These are phyloP conservation scores for Microcos paniculata DNA, from an alignment of 345 rosid genomes.

Conservation along the genomic window DNA sequence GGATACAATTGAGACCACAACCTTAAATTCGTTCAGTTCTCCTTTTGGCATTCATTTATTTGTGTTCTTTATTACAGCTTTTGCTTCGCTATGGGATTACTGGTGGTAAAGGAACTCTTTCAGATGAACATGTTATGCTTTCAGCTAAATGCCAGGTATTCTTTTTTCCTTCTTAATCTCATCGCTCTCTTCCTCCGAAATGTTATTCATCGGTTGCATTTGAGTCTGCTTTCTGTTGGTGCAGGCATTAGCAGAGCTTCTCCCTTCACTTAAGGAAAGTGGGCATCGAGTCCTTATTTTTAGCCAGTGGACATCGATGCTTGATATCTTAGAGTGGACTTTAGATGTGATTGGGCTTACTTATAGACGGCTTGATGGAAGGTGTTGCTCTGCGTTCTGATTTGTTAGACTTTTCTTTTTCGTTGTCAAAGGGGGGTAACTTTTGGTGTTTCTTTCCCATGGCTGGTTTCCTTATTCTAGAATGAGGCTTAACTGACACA, in stretches of 20 bases:
- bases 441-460: not conserved
- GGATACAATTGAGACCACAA: not conserved
- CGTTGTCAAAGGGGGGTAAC: not conserved
- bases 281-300: constrained; percentile 90
- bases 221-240: not conserved
- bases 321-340: constrained; percentile 95
- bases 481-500: not conserved
- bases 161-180: not conserved
- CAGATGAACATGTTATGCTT: constrained; percentile 81
- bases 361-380: constrained; percentile 93
- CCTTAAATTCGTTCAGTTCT: not conserved
- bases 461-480: not conserved
- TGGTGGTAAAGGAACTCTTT: constrained; percentile 65
- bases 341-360: constrained; percentile 84
- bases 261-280: constrained; percentile 59
- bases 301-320: constrained; percentile 99
- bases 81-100: constrained; percentile 54
- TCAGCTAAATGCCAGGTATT: constrained; percentile 91
- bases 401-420: not conserved
- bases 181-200: not conserved
- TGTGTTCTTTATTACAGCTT: constrained; percentile 45
- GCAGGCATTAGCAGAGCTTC: constrained; percentile 82
- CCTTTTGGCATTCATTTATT: constrained; percentile 3
- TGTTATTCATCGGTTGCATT: not conserved
- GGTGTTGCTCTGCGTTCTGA: constrained; percentile 34